Conservation (phyloP, 2,329 filamentous ascomycete species). For the Ascochyta fabae region DNA sequence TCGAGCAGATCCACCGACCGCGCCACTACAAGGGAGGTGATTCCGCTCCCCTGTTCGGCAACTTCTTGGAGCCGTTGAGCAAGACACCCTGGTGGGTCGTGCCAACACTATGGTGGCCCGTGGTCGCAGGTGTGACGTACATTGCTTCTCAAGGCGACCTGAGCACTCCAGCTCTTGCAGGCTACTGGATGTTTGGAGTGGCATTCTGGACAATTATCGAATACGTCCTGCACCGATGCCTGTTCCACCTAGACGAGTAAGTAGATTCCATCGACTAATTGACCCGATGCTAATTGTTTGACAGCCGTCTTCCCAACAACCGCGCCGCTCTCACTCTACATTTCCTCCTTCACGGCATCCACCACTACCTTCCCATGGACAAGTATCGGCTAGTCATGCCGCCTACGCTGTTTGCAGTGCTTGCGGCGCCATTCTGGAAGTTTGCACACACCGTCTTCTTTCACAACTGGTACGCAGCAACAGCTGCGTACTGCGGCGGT, state of each 20-base stretch:
- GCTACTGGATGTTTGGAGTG: slow-evolving; percentile 74
- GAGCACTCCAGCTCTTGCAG: slow-evolving; percentile 53
- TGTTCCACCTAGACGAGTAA: slow-evolving; percentile 94
- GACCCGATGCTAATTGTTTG: slow-evolving; percentile 24
- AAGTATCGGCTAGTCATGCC: slow-evolving; percentile 97
- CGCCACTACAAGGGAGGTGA: slow-evolving; percentile 93
- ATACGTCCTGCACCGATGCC: slow-evolving; percentile 84
- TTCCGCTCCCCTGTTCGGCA: slow-evolving; percentile 93
- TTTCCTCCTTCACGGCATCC: slow-evolving; percentile 94
- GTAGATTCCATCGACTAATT: slow-evolving; percentile 43
- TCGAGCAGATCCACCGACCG: slow-evolving; percentile 93
- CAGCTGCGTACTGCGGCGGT: slow-evolving; percentile 82
- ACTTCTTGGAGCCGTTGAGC: slow-evolving; percentile 96
- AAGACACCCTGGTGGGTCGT: slow-evolving; percentile 95
- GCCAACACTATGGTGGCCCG: slow-evolving; percentile 84
- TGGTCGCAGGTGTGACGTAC: slow-evolving; percentile 73
- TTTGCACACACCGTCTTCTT: slow-evolving; percentile 82
- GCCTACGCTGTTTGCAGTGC: slow-evolving; percentile 80
- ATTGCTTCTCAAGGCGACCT: slow-evolving; percentile 67
- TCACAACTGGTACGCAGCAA: slow-evolving; percentile 83
- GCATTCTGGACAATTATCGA: slow-evolving; percentile 89
- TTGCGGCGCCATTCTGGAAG: slow-evolving; percentile 91
- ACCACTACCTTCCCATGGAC: slow-evolving; percentile 99
- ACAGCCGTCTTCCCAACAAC: slow-evolving; percentile 87
- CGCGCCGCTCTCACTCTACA: slow-evolving; percentile 83